These are phyloP conservation scores for Zangia roseola DNA, from an alignment of 768 basidiomycete genomes.

Conservation along the genomic window DNA sequence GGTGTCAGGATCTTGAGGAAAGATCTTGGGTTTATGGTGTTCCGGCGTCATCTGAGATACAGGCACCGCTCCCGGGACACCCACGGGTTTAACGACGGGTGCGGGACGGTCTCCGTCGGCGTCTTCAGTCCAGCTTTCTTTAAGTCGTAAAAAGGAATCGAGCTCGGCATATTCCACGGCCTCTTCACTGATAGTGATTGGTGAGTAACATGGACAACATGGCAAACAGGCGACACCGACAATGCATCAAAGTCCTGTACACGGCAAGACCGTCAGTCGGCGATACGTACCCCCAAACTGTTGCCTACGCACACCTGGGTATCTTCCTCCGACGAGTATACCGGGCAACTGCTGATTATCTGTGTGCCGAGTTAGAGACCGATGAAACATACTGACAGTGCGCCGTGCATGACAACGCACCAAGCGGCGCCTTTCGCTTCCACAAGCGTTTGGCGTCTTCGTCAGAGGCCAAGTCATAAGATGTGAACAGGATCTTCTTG, in stretches of 20 bases:
- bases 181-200: constrained; percentile 58
- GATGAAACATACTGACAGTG: neutral
- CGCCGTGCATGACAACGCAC: constrained; percentile 34
- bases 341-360: constrained; percentile 86
- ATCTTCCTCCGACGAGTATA: constrained; percentile 74
- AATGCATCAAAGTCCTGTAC: constrained; percentile 69
- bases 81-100: constrained; percentile 60
- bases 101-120: constrained; percentile 61
- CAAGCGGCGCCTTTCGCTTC: constrained; percentile 75
- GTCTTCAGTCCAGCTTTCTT: constrained; percentile 62
- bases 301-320: constrained; percentile 62
- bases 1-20: constrained; percentile 43
- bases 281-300: neutral
- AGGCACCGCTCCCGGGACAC: constrained; percentile 75
- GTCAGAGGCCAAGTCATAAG: constrained; percentile 85
- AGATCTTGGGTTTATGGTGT: constrained; percentile 57
- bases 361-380: constrained; percentile 25
- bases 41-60: constrained; percentile 83
- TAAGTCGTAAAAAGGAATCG: constrained; percentile 65
- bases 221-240: constrained; percentile 41
- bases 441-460: constrained; percentile 76
- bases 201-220: constrained; percentile 2
- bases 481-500: constrained; percentile 79
- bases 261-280: constrained; percentile 5
- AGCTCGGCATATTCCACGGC: constrained; percentile 81